phyloP scores from a whole-genome alignment of 768 basidiomycete species.

The Lactarius hengduanensis region DNA sequence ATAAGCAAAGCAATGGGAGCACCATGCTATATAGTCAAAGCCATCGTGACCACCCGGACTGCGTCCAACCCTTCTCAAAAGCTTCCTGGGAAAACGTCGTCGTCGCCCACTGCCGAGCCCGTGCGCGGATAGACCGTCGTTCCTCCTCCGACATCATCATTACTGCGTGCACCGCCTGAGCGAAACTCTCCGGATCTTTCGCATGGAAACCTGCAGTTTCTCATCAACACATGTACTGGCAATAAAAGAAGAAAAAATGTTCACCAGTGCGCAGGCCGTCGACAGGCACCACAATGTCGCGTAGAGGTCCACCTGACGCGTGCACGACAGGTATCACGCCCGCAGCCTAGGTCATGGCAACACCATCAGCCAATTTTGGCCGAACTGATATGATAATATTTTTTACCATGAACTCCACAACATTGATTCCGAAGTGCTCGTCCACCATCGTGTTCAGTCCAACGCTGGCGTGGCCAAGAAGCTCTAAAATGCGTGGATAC shows the following conservation, averaged over 20 bases:
- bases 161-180: slow-evolving; percentile 60
- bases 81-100: slow-evolving; percentile 72
- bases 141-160: slow-evolving; percentile 55
- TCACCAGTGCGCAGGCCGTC: slow-evolving; percentile 67
- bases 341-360: slow-evolving; percentile 61
- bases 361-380: background rate
- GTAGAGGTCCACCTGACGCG: slow-evolving; percentile 87
- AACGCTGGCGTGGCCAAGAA: slow-evolving; percentile 74
- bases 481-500: slow-evolving; percentile 64
- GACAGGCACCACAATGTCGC: slow-evolving; percentile 87
- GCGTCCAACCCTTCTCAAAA: slow-evolving; percentile 76
- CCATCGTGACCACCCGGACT: slow-evolving; percentile 54
- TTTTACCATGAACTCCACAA: slow-evolving; percentile 95
- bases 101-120: slow-evolving; percentile 71
- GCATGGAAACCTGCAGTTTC: slow-evolving; percentile 74
- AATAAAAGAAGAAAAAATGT: slow-evolving; percentile 12
- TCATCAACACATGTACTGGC: background rate
- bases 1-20: background rate
- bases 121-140: slow-evolving; percentile 58
- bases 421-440: slow-evolving; percentile 97
- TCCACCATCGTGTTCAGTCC: slow-evolving; percentile 97
- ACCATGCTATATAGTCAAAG: slow-evolving; percentile 18
- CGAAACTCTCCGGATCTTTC: slow-evolving; percentile 59
- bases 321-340: slow-evolving; percentile 91
- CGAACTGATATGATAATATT: slow-evolving; percentile 2